phyloP scores from a whole-genome alignment of 495 filamentous ascomycete species.

The Cercophora sp. region DNA sequence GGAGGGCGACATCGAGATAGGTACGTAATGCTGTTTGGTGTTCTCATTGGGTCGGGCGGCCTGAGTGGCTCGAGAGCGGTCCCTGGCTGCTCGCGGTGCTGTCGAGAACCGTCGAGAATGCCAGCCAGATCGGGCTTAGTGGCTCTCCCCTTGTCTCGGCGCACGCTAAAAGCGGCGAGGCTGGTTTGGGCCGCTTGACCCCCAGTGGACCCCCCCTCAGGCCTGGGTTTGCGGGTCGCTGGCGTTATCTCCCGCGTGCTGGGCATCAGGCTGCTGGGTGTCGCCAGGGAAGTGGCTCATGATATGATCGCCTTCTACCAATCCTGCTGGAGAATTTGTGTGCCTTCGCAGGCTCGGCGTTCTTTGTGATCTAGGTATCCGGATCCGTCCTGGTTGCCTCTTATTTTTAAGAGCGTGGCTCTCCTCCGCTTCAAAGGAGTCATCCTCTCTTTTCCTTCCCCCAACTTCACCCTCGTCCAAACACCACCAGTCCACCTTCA shows the following conservation, averaged over 20 bases:
- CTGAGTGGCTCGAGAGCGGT: constrained; percentile 22
- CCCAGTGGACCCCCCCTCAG: neutral
- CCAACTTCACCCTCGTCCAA: neutral
- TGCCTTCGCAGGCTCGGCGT: neutral
- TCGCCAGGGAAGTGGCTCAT: neutral
- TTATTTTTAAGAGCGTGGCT: no score
- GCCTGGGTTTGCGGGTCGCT: neutral
- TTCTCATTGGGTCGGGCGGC: neutral
- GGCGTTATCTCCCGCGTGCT: constrained; percentile 3
- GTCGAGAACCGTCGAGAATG: neutral
- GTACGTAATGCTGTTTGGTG: constrained; percentile 28
- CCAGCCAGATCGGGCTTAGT: neutral
- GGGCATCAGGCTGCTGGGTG: no score
- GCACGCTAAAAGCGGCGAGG: neutral
- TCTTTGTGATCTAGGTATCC: neutral
- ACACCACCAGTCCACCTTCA: neutral
- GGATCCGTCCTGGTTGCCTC: neutral
- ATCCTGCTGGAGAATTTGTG: constrained; percentile 1
- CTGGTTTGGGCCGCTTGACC: neutral
- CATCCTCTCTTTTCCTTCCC: neutral
- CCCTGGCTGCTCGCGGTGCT: neutral
- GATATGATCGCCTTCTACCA: constrained; percentile 6
- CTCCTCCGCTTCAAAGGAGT: neutral
- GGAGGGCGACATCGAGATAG: neutral
- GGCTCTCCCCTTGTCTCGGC: neutral